Percentiles rank a stretch among this genome's conserved stretches.
Conservation (phyloP, 192 early-diverging fungal genomes). For the Spizellomyces sp. region DNA sequence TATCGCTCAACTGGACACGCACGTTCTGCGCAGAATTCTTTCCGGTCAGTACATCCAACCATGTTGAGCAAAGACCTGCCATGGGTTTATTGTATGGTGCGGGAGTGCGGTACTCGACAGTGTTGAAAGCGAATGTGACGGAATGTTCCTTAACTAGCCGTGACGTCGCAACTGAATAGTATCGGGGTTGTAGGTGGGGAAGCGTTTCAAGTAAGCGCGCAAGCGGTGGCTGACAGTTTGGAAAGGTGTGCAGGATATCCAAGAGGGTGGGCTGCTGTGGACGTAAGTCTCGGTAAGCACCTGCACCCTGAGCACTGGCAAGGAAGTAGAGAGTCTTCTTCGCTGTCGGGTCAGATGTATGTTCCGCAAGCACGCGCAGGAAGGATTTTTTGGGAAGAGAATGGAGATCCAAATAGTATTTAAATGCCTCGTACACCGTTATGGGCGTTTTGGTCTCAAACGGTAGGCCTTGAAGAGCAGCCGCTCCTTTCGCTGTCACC, state of each 20-base stretch:
- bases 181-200: slow-evolving; percentile 79
- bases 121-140: slow-evolving; percentile 85
- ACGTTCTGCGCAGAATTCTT: neutral
- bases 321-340: slow-evolving; percentile 78
- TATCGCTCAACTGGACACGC: neutral
- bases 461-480: slow-evolving; percentile 15
- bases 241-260: slow-evolving; percentile 81
- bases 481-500: slow-evolving; percentile 30
- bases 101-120: slow-evolving; percentile 57
- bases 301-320: slow-evolving; percentile 73
- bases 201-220: slow-evolving; percentile 75
- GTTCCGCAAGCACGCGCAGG: slow-evolving; percentile 81
- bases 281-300: slow-evolving; percentile 68
- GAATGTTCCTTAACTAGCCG: slow-evolving; percentile 50
- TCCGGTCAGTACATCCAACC: slow-evolving; percentile 71
- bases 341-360: slow-evolving; percentile 68
- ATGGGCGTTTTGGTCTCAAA: slow-evolving; percentile 24
- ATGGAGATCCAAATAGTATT: slow-evolving; percentile 76
- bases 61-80: slow-evolving; percentile 72
- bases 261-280: slow-evolving; percentile 72
- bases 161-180: slow-evolving; percentile 83
- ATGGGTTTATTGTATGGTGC: slow-evolving; percentile 46
- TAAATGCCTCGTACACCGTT: slow-evolving; percentile 64
- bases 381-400: slow-evolving; percentile 76
- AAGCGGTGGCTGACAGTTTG: slow-evolving; percentile 69